These are phyloP conservation scores for Fusarium algeriense DNA, from an alignment of 2,329 filamentous ascomycete genomes.

Conservation along the genomic window DNA sequence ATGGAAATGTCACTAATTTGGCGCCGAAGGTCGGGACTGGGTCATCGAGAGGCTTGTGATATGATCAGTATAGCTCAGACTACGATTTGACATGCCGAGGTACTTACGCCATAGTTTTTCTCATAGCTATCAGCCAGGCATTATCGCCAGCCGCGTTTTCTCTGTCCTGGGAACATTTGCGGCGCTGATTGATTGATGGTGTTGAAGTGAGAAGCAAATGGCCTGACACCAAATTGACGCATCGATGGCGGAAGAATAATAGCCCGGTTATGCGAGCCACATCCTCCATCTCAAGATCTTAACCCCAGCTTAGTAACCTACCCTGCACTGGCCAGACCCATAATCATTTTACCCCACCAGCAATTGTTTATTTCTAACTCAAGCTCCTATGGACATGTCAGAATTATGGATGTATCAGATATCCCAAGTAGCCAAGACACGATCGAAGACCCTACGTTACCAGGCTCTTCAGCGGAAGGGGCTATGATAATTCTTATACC, in stretches of 20 bases:
- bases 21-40: background rate
- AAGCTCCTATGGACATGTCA: background rate
- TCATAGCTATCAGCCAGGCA: background rate
- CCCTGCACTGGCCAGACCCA: background rate
- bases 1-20: background rate
- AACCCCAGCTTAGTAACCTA: too few species aligned
- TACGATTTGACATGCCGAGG: accelerated
- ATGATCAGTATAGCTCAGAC: accelerated
- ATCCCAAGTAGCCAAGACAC: background rate
- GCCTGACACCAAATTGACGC: background rate
- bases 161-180: background rate
- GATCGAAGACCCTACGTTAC: background rate
- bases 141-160: background rate
- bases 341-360: background rate
- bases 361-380: background rate
- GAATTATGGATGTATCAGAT: background rate
- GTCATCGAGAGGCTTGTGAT: background rate
- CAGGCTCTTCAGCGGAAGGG: background rate
- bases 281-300: background rate
- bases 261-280: background rate
- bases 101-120: accelerated
- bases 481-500: background rate
- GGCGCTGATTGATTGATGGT: accelerated
- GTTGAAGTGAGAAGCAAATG: accelerated
- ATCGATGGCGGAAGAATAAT: background rate